Base-by-base conservation (phyloP, 2,329 filamentous ascomycete genomes). In the Sporothrix dimorphospora region DNA sequence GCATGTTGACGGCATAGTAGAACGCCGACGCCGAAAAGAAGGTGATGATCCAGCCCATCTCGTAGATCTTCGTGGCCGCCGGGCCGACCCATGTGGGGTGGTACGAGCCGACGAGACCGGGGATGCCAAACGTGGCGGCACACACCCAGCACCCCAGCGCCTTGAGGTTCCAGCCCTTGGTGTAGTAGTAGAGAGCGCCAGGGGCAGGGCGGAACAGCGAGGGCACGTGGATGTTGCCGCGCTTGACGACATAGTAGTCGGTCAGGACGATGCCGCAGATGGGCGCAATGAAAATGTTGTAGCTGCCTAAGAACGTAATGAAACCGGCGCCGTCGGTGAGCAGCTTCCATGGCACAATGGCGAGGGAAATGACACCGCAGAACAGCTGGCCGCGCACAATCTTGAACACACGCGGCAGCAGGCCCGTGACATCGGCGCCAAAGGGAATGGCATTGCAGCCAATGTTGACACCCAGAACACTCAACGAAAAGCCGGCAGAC, bases 361-460 rank as follows among this genome's bases (percentile, higher is more conserved):
- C 74, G 5, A 75, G 71, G 2, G 69, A 72, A 16, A 77, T 59
- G 16, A 77, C 21, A 12, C 72, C 72, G 63, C 75, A 74, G 2
- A 77, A 73, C 51, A 76, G 70, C 68, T 81, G 68, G 77, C 80
- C 65, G 71, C 79, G 68, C 9, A 80, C 77, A 70, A 82, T 83
- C 21, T 79, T 82, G 16, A 81, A 79, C 11, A 81, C 77, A 51
- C 80, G 78, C 34, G 77, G 78, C 8, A 82, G 75, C 1, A 78
- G 71, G 76, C 79, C 80, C 42, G 78, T 78, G 34, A 79, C 77
- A 16, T 81, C 81, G n/a, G 76, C 77, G 12, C 72, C 77, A 71
- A 82, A 81, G 9, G 81, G 77, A 8, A 80, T 81, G 57, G 80
- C 80, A 21, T 81, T 79, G 27, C 78, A 76, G 19, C 74, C 74